Evolutionary conservation across 208 protist genomes (phyloP), one percentile per base, ranked within the genome.

Genomic region (Angomonas ambiguus): DNA sequence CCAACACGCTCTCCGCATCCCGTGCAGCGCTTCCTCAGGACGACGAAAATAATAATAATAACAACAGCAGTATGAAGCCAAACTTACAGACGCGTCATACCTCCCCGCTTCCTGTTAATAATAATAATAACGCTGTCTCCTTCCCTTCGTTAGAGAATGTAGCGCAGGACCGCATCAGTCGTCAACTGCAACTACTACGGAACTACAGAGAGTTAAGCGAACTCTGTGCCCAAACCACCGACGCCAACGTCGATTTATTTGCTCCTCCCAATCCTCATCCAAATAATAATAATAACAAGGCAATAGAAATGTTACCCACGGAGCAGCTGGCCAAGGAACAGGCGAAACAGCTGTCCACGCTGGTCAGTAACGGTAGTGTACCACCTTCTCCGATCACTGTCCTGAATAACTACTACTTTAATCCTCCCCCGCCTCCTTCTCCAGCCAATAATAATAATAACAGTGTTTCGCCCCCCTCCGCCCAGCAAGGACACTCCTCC

Each of bases 141-240:
- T 18, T 11, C 5, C 42, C 41, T 1, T 67, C 60, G n/a, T 68
- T 79, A 11, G 79, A 88, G 41, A 73, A 83, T 65, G 63, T 62
- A 2, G 28, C 71, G 32, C 74, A 80, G 42, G 65, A 61, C n/a
- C 75, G 79, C 68, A 83, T 88, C 22, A 67, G 72, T 10, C 82
- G 79, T 1, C 82, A 88, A 66, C 72, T 88, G 61, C 82, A 88
- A 69, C 74, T 88, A n/a, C 68, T 88, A 57, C 79, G 77, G 33
- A 88, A 85, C 72, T 86, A 88, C 69, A 75, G 80, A 18, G 69
- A 83, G 61, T 65, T 88, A 0, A 69, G 78, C 2, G 78, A 83
- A 58, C 61, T 88, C 49, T 88, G 82, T 76, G 41, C 77, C 48
- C 62, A 76, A 65, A 88, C 78, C 2, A 41, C 56, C 18, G 62